Evolutionary conservation across 2,329 filamentous ascomycete species (phyloP).

Genomic region (Fusarium sp.): DNA sequence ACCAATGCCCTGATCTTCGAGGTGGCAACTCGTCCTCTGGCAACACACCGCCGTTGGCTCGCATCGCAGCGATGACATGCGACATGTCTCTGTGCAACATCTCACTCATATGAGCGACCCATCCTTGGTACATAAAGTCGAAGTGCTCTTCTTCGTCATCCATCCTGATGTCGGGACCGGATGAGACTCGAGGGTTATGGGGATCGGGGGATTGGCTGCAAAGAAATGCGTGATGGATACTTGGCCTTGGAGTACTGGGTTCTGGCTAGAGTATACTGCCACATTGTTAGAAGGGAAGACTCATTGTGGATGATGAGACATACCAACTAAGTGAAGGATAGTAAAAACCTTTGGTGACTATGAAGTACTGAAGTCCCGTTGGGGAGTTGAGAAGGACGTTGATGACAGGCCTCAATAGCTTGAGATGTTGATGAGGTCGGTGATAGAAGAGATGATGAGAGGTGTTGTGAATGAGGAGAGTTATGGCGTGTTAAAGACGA

Average conservation of each 20-base stretch:
- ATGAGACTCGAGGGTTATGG: neutral
- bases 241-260: neutral
- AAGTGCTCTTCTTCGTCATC: neutral
- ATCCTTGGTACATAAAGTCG: neutral
- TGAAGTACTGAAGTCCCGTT: fast-evolving
- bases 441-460: fast-evolving
- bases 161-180: neutral
- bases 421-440: neutral
- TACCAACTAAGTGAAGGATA: neutral
- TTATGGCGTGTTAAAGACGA: no score
- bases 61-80: neutral
- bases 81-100: neutral
- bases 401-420: fast-evolving
- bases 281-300: fast-evolving
- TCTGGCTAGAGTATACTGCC: no score
- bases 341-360: neutral
- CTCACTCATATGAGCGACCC: neutral
- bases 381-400: fast-evolving
- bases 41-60: neutral
- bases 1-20: fast-evolving
- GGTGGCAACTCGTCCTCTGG: neutral
- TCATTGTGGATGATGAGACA: fast-evolving
- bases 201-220: fast-evolving
- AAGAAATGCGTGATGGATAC: neutral
- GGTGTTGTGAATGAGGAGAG: fast-evolving